A percentile compares a stretch with the other conserved stretches of the same genome.
These are phyloP conservation scores for Magnolia sinica DNA, from an alignment of 164 flowering plant genomes.

Conservation along the genomic window DNA sequence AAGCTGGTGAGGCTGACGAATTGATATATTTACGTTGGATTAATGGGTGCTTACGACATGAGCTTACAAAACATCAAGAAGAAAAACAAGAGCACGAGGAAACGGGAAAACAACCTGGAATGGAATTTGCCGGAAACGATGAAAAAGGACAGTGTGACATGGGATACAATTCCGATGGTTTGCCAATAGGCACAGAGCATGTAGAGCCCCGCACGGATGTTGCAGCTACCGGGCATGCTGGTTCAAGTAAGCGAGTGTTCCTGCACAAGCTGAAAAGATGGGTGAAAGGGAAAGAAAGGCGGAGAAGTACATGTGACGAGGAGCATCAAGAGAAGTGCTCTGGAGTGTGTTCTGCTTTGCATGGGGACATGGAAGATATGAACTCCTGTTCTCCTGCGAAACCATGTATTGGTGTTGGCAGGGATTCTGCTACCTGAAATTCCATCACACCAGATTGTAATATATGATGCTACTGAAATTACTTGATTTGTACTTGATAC, in stretches of 20 bases:
- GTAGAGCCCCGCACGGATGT: conserved; percentile 8
- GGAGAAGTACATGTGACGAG: conserved; percentile 21
- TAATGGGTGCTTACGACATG: conserved; percentile 63
- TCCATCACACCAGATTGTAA: neutral
- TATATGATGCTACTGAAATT: too few species aligned
- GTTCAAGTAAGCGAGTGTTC: conserved; percentile 37
- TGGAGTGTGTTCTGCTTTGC: conserved; percentile 33
- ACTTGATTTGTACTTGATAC: too few species aligned
- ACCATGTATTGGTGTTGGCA: neutral
- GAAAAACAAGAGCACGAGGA: conserved; percentile 14
- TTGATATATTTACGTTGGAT: conserved; percentile 45
- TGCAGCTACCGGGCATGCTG: conserved; percentile 12
- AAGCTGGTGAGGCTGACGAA: conserved; percentile 42
- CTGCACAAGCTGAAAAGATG: conserved; percentile 51
- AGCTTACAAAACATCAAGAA: conserved; percentile 33
- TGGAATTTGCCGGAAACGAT: conserved; percentile 14
- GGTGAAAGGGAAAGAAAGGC: conserved; percentile 54
- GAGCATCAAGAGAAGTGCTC: conserved; percentile 27
- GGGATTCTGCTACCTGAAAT: neutral
- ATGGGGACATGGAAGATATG: conserved; percentile 1
- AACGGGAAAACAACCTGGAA: conserved; percentile 3
- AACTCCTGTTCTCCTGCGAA: conserved; percentile 41
- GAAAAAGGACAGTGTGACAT: conserved; percentile 10
- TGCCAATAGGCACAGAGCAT: conserved; percentile 8
- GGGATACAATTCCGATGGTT: conserved; percentile 27